Conservation (phyloP, 2,329 filamentous ascomycete species). For the Fusarium phyllophilum region DNA sequence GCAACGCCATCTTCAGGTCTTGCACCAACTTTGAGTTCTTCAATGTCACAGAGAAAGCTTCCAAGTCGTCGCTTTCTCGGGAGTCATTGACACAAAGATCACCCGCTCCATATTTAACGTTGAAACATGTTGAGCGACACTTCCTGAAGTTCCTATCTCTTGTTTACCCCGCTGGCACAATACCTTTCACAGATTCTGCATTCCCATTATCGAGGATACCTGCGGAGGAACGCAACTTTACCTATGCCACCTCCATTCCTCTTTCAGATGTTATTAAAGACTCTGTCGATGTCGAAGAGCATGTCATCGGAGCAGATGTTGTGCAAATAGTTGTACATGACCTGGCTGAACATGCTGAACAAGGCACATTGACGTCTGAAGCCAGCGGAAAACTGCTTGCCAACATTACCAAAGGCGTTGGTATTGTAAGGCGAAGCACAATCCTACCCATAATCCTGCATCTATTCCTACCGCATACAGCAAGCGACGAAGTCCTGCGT, state of each 20-base stretch:
- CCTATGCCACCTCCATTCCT: conserved; percentile 72
- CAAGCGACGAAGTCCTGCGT: conserved; percentile 34
- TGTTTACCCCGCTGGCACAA: conserved; percentile 63
- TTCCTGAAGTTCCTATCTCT: conserved; percentile 75
- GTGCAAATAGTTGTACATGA: conserved; percentile 67
- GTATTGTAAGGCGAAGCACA: conserved; percentile 69
- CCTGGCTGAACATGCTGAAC: conserved; percentile 23
- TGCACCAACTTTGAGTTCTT: conserved; percentile 82
- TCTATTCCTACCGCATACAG: conserved; percentile 50
- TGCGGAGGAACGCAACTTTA: conserved; percentile 70
- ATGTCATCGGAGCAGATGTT: conserved; percentile 74
- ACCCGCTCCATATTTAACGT: conserved; percentile 69
- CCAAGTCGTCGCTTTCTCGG: conserved; percentile 36
- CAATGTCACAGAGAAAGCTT: conserved; percentile 71
- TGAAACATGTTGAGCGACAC: conserved; percentile 75
- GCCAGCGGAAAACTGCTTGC: conserved; percentile 51
- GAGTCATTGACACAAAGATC: conserved; percentile 48
- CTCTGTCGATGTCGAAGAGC: conserved; percentile 68
- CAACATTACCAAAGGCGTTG: conserved; percentile 67
- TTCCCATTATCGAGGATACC: conserved; percentile 72
- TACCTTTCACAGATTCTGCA: conserved; percentile 70
- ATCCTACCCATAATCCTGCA: conserved; percentile 69
- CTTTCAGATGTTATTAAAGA: conserved; percentile 65
- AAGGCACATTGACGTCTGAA: conserved; percentile 26
- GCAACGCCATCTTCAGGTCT: conserved; percentile 67